Conservation (phyloP, 352 stramenopile genomes). For the Phytophthora vignae region DNA sequence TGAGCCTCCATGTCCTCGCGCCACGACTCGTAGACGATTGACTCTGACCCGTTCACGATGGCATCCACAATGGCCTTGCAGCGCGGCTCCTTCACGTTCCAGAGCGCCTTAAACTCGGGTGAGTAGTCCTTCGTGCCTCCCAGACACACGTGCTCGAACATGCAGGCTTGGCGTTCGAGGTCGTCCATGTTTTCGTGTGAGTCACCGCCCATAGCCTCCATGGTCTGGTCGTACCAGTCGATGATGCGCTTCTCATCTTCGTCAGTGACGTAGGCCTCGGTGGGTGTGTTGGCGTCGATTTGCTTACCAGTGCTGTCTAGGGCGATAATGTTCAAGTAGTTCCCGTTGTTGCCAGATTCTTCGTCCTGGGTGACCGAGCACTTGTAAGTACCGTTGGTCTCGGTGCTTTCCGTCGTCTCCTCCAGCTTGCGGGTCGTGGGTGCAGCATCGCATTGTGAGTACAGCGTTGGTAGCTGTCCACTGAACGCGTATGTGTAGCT, state of each 20-base stretch:
- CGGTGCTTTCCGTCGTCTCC: constrained; percentile 8
- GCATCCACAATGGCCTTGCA: constrained; percentile 61
- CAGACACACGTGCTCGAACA: constrained; percentile 65
- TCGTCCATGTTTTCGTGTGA: constrained; percentile 50
- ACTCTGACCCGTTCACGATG: constrained; percentile 41
- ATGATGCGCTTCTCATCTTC: constrained; percentile 44
- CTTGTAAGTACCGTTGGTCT: constrained; percentile 10
- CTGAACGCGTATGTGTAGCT: constrained; percentile 70
- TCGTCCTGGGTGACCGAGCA: constrained; percentile 24
- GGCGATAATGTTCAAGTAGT: constrained; percentile 27
- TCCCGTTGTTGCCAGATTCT: constrained; percentile 21
- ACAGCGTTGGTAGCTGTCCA: constrained; percentile 52
- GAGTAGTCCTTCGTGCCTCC: constrained; percentile 57
- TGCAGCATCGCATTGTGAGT: constrained; percentile 45
- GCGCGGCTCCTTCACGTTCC: constrained; percentile 45
- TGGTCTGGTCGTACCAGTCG: constrained; percentile 57
- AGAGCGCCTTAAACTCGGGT: constrained; percentile 55
- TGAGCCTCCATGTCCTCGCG: constrained; percentile 41
- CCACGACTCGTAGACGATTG: constrained; percentile 47
- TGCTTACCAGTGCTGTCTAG: constrained; percentile 21
- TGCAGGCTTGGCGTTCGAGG: constrained; percentile 63
- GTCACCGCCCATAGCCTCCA: constrained; percentile 44
- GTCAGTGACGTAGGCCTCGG: constrained; percentile 35
- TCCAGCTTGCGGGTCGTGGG: constrained; percentile 31
- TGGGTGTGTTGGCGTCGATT: constrained; percentile 11